A percentile compares a stretch with the other conserved stretches of the same genome.
Conservation (phyloP, 2,329 filamentous ascomycete species). For the Macroventuria anomochaeta region DNA sequence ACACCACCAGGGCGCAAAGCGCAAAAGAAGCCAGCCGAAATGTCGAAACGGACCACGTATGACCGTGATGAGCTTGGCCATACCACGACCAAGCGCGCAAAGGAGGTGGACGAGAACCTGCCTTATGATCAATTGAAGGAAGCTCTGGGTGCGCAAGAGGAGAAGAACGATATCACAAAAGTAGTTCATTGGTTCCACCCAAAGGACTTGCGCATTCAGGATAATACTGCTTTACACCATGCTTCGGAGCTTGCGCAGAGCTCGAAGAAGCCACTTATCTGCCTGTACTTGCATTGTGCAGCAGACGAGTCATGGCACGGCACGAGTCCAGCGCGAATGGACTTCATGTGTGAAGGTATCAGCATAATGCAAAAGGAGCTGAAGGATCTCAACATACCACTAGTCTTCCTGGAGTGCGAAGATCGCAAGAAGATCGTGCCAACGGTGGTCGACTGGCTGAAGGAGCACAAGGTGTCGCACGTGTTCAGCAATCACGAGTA, state of each 20-base stretch:
- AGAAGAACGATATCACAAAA: slow-evolving; percentile 48
- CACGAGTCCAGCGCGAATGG: slow-evolving; percentile 56
- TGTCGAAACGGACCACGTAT: slow-evolving; percentile 43
- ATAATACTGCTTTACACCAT: slow-evolving; percentile 57
- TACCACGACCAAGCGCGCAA: slow-evolving; percentile 58
- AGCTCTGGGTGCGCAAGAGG: slow-evolving; percentile 49
- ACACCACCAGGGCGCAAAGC: slow-evolving; percentile 19
- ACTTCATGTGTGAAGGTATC: slow-evolving; percentile 57
- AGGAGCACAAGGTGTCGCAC: slow-evolving; percentile 54
- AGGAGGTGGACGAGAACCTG: slow-evolving; percentile 55
- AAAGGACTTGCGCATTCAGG: slow-evolving; percentile 58
- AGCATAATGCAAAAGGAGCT: slow-evolving; percentile 55
- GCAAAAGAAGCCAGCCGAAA: slow-evolving; percentile 17
- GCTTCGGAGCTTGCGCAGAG: slow-evolving; percentile 56
- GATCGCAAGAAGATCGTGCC: slow-evolving; percentile 53
- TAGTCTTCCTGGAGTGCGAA: slow-evolving; percentile 54
- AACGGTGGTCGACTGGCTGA: slow-evolving; percentile 52
- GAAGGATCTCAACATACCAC: slow-evolving; percentile 56
- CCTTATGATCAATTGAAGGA: slow-evolving; percentile 54
- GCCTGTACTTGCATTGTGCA: slow-evolving; percentile 56
- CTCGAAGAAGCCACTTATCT: slow-evolving; percentile 52
- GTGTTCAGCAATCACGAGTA: slow-evolving; percentile 58
- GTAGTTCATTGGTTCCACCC: slow-evolving; percentile 61
- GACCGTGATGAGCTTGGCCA: slow-evolving; percentile 48
- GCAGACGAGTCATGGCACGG: slow-evolving; percentile 60